These are phyloP conservation scores for Artemisia argyi DNA, from an alignment of 129 eudicot genomes.

Conservation along the genomic window DNA sequence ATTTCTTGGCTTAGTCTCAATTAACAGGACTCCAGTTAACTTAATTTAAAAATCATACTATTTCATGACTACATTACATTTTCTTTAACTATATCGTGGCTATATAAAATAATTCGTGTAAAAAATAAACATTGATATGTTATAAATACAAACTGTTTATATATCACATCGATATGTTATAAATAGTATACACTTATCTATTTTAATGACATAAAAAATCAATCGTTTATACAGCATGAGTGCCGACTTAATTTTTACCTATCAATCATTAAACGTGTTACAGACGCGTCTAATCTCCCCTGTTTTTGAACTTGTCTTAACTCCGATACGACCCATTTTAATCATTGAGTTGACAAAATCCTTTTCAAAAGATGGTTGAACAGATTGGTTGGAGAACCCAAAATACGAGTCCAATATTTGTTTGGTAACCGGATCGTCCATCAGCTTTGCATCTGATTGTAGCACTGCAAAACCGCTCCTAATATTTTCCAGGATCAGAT, in stretches of 20 bases:
- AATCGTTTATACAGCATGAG: background rate
- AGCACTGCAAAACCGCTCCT: slow-evolving; percentile 65
- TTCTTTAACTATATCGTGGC: too few relatives aligned
- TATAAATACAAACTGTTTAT: too few relatives aligned
- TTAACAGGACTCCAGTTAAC: too few relatives aligned
- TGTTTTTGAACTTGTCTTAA: slow-evolving; percentile 49
- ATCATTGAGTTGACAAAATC: slow-evolving; percentile 70
- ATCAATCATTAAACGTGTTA: slow-evolving; percentile 42
- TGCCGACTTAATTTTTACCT: background rate
- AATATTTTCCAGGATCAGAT: slow-evolving; percentile 47
- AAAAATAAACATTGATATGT: too few relatives aligned
- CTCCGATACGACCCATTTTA: slow-evolving; percentile 75
- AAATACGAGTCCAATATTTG: slow-evolving; percentile 56
- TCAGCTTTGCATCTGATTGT: slow-evolving; percentile 61
- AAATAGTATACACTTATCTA: too few relatives aligned
- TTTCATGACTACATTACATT: too few relatives aligned
- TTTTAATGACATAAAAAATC: too few relatives aligned
- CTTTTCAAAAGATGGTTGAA: slow-evolving; percentile 51
- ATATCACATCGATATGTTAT: too few relatives aligned
- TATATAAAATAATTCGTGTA: too few relatives aligned
- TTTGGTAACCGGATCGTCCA: slow-evolving; percentile 45
- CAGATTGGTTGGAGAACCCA: slow-evolving; percentile 28
- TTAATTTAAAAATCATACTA: too few relatives aligned
- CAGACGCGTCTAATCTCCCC: slow-evolving; percentile 78
- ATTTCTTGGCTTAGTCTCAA: too few relatives aligned